Evolutionary conservation across 208 protist genomes (phyloP).

Genomic region (Porcisia hertigi): DNA sequence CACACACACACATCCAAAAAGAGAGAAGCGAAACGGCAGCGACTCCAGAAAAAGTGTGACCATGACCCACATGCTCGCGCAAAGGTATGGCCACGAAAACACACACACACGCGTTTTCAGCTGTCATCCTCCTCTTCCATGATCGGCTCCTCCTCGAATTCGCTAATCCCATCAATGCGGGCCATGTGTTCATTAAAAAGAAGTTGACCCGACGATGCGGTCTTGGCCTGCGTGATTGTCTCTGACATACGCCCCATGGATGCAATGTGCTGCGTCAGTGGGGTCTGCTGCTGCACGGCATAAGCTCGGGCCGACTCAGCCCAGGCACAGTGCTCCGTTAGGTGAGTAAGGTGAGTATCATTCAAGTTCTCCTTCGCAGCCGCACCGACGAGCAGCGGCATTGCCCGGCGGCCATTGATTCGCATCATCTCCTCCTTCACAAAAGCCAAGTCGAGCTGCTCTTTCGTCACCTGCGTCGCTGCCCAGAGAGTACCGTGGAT

Average conservation of each 20-base stretch:
- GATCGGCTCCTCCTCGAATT: conserved; percentile 81
- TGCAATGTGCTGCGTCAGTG: conserved; percentile 81
- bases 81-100: not conserved
- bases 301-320: conserved; percentile 70
- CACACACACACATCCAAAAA: not conserved
- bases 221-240: conserved; percentile 78
- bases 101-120: not conserved
- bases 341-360: conserved; percentile 67
- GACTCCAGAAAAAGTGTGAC: not conserved
- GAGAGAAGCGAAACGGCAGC: not conserved
- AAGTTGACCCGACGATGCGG: conserved; percentile 53
- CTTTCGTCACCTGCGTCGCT: conserved; percentile 87
- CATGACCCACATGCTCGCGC: not conserved
- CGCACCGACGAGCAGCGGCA: conserved; percentile 82
- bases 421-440: conserved; percentile 91
- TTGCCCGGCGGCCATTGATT: conserved; percentile 73
- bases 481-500: conserved; percentile 85
- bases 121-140: conserved; percentile 54
- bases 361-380: conserved; percentile 60
- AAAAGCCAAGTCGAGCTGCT: conserved; percentile 72
- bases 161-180: conserved; percentile 75
- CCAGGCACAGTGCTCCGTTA: conserved; percentile 87
- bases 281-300: conserved; percentile 85
- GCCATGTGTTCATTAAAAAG: conserved; percentile 84
- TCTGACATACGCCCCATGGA: conserved; percentile 88